Evolutionary conservation across 148 eudicot species (phyloP).

Genomic region (Agrostemma githago): DNA sequence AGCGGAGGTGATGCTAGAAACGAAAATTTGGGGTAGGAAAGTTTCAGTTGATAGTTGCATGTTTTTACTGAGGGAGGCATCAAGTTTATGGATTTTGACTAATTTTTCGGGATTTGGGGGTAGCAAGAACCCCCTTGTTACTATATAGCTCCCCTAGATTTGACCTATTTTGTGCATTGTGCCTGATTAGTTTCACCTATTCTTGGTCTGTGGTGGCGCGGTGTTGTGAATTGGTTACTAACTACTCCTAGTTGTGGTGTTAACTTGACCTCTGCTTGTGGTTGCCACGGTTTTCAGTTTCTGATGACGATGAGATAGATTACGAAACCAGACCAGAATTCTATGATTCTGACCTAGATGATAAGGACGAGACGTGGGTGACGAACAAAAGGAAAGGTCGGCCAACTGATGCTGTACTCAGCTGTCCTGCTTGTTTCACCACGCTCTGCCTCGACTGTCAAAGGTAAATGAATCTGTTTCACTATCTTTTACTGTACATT

Average conservation of each 20-base stretch:
- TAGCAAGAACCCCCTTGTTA: too few relatives aligned
- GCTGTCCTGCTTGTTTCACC: slow-evolving; percentile 96
- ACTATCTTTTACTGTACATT: neutral
- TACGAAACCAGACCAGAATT: slow-evolving; percentile 75
- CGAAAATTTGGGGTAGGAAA: too few relatives aligned
- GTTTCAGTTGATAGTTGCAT: too few relatives aligned
- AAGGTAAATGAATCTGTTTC: slow-evolving; percentile 37
- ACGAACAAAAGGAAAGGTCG: slow-evolving; percentile 55
- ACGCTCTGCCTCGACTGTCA: slow-evolving; percentile 74
- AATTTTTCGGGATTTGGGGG: too few relatives aligned
- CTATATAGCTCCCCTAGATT: neutral
- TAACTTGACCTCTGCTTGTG: neutral
- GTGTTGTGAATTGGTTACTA: neutral
- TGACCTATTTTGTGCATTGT: neutral
- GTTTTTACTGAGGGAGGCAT: too few relatives aligned
- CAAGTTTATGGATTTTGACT: too few relatives aligned
- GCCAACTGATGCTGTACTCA: slow-evolving; percentile 82
- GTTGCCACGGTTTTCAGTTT: slow-evolving; percentile 42
- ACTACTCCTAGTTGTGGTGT: neutral
- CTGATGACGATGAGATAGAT: slow-evolving; percentile 81
- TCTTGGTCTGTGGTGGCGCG: neutral
- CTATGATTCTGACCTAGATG: slow-evolving; percentile 74
- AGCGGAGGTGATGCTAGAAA: too few relatives aligned
- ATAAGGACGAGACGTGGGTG: slow-evolving; percentile 78
- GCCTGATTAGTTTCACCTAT: neutral